phyloP scores from a whole-genome alignment of 2,329 filamentous ascomycete species.

The Hypoxylon sp. region DNA sequence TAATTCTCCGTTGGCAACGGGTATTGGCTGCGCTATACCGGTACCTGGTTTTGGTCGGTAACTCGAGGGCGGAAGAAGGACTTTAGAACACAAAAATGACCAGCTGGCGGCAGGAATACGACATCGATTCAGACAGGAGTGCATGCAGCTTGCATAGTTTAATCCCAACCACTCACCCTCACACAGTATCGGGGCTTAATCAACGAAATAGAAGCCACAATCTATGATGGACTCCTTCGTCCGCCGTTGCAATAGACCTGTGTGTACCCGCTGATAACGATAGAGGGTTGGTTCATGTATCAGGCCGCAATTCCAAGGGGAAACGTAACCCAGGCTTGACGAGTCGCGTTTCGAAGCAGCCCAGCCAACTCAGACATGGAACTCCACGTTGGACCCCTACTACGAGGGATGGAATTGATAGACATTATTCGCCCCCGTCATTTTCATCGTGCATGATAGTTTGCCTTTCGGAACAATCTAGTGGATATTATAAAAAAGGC shows the following conservation, averaged over 20 bases:
- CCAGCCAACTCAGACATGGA: conserved; percentile 13
- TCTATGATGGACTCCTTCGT: conserved; percentile 25
- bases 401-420: conserved; percentile 31
- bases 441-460: conserved; percentile 34
- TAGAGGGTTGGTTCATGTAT: conserved; percentile 14
- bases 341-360: conserved; percentile 17
- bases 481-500: conserved; percentile 31
- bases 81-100: conserved; percentile 33
- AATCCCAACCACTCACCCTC: conserved; percentile 37
- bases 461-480: conserved; percentile 36
- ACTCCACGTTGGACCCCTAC: conserved; percentile 28
- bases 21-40: conserved; percentile 25
- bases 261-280: conserved; percentile 1
- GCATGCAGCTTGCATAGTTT: conserved; percentile 46
- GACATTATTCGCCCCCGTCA: conserved; percentile 31
- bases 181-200: conserved; percentile 34
- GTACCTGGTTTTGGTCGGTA: conserved; percentile 18
- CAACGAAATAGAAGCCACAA: conserved; percentile 37
- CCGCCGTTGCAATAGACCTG: conserved; percentile 12
- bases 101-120: conserved; percentile 47
- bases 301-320: conserved; percentile 14
- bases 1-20: conserved; percentile 29
- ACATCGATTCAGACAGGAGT: conserved; percentile 45
- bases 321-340: neutral
- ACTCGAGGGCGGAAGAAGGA: conserved; percentile 19